Evolutionary conservation across 2,329 filamentous ascomycete species (phyloP), one percentile per base, ranked within the genome.

Genomic region (Colletotrichum neosansevieriae): DNA sequence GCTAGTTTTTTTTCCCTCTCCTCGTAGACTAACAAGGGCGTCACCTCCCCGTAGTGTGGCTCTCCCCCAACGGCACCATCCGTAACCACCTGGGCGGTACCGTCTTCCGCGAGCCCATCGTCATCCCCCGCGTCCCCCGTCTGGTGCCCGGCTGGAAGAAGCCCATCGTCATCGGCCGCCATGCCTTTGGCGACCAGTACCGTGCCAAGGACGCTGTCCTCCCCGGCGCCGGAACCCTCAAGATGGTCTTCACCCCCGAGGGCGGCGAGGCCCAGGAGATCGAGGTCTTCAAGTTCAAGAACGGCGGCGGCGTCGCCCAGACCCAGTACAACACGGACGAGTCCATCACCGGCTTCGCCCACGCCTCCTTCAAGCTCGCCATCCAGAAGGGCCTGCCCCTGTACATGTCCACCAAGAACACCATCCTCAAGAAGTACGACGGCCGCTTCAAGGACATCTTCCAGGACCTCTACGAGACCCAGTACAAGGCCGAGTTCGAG

Each of bases 371-470:
- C 90, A 97, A 98, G 90, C 89, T 98, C 74, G 95, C 96, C 38
- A 84, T 98, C 51, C 86, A 89, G 81, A 96, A 97, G 88, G 86
- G 86, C 72, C 85, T 97, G 73, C 96, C 96, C n/a, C 86, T 99
- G 76, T 99, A 98, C 87, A 97, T 98, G 95, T 97, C 94, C 88
- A 99, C 96, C 83, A 99, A 99, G 92, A 98, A 98, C 88, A 99
- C 96, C 75, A 99, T 99, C 76, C 86, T 99, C 74, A 99, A 99
- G 88, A 95, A 94, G 82, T 99, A 99, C 84, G 96, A 99, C 79
- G 96, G 96, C 60, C 89, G 93, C 76, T 99, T 99, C 89, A 98
- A 98, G 91, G 96, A 99, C 78, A 97, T 98, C 81, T 99, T 99
- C 90, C 93, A 99, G 88, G 92, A 97, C 78, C 89, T 98, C 76